A percentile compares a stretch with the other conserved stretches of the same genome.
These are phyloP conservation scores for Xylaria cubensis DNA, from an alignment of 495 filamentous ascomycete genomes.

Conservation along the genomic window DNA sequence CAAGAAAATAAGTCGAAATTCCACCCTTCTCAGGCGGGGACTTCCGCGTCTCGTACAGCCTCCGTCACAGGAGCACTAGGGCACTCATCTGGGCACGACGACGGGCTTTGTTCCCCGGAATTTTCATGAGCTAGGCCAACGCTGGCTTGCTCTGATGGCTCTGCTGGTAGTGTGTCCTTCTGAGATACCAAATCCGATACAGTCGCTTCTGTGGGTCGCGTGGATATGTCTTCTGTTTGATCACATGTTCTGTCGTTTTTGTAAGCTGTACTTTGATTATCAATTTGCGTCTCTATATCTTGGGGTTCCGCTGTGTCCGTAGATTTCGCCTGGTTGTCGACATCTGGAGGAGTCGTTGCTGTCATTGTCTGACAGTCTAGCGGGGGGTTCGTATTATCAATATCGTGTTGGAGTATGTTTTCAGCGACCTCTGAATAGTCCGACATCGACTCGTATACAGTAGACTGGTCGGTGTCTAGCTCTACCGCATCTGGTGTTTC, in stretches of 20 bases:
- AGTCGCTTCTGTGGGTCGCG: constrained; percentile 35
- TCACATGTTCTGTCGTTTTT: constrained; percentile 29
- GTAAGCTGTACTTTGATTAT: constrained; percentile 8
- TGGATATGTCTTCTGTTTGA: constrained; percentile 28
- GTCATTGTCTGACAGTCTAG: not conserved
- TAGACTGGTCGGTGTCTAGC: constrained; percentile 6
- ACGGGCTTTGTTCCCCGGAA: not conserved
- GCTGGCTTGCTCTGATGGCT: not conserved
- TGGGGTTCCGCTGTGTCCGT: not conserved
- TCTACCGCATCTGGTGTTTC: not conserved
- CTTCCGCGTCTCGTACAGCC: not conserved
- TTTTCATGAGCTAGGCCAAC: not conserved
- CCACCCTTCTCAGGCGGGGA: constrained; percentile 5
- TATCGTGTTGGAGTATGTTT: not conserved
- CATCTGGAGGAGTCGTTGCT: not conserved
- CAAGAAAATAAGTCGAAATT: not conserved
- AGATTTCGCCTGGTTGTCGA: not conserved
- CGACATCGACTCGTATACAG: not conserved
- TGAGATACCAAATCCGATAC: not conserved
- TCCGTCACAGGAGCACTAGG: constrained; percentile 10
- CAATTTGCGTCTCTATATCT: constrained; percentile 7
- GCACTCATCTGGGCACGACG: constrained; percentile 29
- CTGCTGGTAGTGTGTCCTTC: not conserved
- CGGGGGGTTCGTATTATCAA: not conserved
- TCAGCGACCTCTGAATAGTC: not conserved